These are phyloP conservation scores for Mitragyna speciosa DNA, from an alignment of 257 asterid species.

Conservation along the genomic window DNA sequence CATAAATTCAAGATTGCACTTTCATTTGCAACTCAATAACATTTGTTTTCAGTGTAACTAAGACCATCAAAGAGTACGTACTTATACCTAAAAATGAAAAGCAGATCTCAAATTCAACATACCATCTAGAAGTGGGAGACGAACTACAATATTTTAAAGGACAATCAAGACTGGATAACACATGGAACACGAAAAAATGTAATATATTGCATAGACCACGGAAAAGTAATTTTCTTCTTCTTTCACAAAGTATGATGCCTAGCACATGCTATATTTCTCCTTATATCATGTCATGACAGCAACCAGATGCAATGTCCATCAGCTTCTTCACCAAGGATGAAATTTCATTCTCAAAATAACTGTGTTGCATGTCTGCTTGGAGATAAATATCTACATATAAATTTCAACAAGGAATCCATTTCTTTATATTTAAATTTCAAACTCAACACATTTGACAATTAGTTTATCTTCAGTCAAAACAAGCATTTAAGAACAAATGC, in stretches of 20 bases:
- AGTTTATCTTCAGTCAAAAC: background rate
- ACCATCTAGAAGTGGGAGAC: background rate
- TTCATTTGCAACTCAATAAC: background rate
- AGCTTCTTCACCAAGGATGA: background rate
- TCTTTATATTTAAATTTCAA: background rate
- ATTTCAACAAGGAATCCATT: background rate
- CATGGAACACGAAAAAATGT: too few relatives aligned
- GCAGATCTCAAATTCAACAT: background rate
- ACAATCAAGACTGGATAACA: too few relatives aligned
- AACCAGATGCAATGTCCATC: background rate
- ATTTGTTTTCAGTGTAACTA: background rate
- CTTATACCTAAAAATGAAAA: background rate
- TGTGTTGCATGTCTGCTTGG: background rate
- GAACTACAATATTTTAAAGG: background rate
- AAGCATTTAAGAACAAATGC: background rate
- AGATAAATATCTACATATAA: too few relatives aligned
- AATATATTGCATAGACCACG: too few relatives aligned
- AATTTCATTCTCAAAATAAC: background rate
- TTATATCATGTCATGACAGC: background rate
- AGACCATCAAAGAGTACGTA: background rate
- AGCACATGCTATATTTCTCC: too few relatives aligned
- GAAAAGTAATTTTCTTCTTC: too few relatives aligned
- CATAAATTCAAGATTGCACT: background rate
- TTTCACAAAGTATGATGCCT: too few relatives aligned
- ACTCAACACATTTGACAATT: background rate